Evolutionary conservation across 2,329 filamentous ascomycete species (phyloP), one percentile per base, ranked within the genome.

Genomic region (Achaetomium macrosporum): DNA sequence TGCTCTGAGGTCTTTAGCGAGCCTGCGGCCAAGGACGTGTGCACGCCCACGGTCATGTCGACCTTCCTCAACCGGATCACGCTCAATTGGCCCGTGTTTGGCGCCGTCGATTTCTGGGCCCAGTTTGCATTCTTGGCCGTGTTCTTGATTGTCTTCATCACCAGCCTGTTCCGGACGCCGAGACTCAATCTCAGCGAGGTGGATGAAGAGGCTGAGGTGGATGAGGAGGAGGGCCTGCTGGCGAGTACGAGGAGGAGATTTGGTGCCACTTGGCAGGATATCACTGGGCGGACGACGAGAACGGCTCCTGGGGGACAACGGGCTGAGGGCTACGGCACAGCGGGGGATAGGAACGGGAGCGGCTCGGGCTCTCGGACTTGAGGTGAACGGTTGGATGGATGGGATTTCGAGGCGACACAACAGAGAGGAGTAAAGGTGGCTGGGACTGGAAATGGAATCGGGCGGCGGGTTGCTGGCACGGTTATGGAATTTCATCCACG

Each of bases 71-170:
- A 97, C 70, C 84, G 91, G 42, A 82, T 96, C 56, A 91, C 88
- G 19, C 81, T 96, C 65, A 96, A 95, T 66, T 99, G 93, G 78
- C 91, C 93, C 6, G 90, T 96, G 66, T 95, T 99, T 65, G 93
- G 93, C 11, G 83, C 86, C 11, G 74, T 97, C n/a, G 81, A 89
- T 61, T 99, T 97, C 69, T 99, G 91, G 90, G 88, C 90, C 0
- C 93, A 99, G 64, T 97, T 96, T 66, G 87, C 80, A 12, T 97
- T 99, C 72, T 71, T 99, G 41, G 86, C 71, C 33, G 77, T 96
- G 17, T 96, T 95, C 69, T 69, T 96, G 10, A 71, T 96, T 50
- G 84, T 95, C 12, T 88, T 96, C 61, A 54, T 90, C 19, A 87
- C 88, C 0, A 83, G 87, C 3, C 72, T 96, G 0, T 85, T 97